Conservation (phyloP, 2,329 filamentous ascomycete genomes). For the Fusarium poae region DNA sequence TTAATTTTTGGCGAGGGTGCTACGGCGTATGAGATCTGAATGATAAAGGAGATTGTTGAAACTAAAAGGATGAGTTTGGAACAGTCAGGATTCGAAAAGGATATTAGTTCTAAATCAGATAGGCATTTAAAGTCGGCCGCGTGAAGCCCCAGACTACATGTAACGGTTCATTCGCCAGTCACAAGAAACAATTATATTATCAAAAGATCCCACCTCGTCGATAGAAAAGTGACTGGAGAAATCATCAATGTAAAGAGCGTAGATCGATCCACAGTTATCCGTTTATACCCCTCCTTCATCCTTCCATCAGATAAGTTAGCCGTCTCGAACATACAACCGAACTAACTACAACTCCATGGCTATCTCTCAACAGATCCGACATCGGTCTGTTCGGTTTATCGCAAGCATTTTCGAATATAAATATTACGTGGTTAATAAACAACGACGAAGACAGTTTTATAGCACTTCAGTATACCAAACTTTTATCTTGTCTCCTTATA, state of each 20-base stretch:
- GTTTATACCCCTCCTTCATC: conserved; percentile 13
- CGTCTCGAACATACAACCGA: conserved; percentile 10
- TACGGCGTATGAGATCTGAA: conserved; percentile 67
- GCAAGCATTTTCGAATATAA: background rate
- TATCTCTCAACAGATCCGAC: conserved; percentile 34
- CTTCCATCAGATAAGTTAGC: conserved; percentile 10
- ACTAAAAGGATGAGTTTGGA: background rate
- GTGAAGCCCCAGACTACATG: background rate
- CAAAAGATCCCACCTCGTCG: background rate
- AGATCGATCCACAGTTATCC: conserved; percentile 43
- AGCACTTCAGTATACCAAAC: background rate
- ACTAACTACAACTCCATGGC: conserved; percentile 28
- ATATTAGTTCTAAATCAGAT: background rate
- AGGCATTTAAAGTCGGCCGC: background rate
- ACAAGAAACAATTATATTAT: background rate
- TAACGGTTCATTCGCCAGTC: background rate
- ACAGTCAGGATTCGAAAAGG: background rate
- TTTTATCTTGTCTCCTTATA: background rate
- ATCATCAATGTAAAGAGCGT: background rate
- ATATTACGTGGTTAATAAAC: background rate
- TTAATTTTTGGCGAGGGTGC: conserved; percentile 80
- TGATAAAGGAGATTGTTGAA: background rate
- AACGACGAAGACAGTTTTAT: background rate
- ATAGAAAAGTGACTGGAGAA: background rate
- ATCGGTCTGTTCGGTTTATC: conserved; percentile 37